phyloP scores from a whole-genome alignment of 495 filamentous ascomycete species.

The Aspergillus kassunensis region DNA sequence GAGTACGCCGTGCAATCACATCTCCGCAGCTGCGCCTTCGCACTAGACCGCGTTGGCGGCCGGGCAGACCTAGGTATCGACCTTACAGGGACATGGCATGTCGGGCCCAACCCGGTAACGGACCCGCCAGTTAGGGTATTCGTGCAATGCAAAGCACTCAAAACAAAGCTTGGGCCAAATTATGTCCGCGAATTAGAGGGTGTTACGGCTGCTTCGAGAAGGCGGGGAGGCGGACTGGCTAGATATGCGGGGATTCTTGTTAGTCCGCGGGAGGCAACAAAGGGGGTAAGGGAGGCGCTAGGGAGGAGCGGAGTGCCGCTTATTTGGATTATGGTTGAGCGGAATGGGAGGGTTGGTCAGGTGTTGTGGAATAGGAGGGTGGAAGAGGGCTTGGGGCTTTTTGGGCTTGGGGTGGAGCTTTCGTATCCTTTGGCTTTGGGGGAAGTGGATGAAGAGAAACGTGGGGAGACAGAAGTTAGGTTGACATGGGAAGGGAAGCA shows the following conservation, averaged over 20 bases:
- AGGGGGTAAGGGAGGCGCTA: slow-evolving; percentile 62
- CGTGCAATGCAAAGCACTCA: slow-evolving; percentile 76
- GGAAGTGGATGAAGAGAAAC: slow-evolving; percentile 8
- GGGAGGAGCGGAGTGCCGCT: slow-evolving; percentile 63
- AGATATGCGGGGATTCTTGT: slow-evolving; percentile 59
- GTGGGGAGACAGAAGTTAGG: slow-evolving; percentile 32
- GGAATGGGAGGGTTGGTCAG: slow-evolving; percentile 35
- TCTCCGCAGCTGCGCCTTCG: slow-evolving; percentile 60
- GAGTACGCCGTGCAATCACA: slow-evolving; percentile 70
- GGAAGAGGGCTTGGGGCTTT: slow-evolving; percentile 59
- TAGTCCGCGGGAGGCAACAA: slow-evolving; percentile 50
- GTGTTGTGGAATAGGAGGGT: slow-evolving; percentile 49
- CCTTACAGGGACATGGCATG: slow-evolving; percentile 72
- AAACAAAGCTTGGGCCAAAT: slow-evolving; percentile 54
- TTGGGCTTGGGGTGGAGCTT: slow-evolving; percentile 57
- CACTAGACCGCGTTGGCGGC: slow-evolving; percentile 68
- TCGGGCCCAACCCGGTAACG: slow-evolving; percentile 5
- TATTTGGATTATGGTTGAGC: slow-evolving; percentile 50
- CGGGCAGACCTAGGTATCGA: slow-evolving; percentile 77
- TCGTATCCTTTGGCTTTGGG: slow-evolving; percentile 32
- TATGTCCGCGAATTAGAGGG: slow-evolving; percentile 81
- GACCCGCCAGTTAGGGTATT: slow-evolving; percentile 55
- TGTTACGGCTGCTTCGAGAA: slow-evolving; percentile 64
- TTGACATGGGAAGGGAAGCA: slow-evolving; percentile 58
- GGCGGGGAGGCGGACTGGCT: background rate